A percentile compares a stretch with the other conserved stretches of the same genome.
Evolutionary conservation across 129 eudicot species (phyloP).

Genomic region (Ambrosia trifida): DNA sequence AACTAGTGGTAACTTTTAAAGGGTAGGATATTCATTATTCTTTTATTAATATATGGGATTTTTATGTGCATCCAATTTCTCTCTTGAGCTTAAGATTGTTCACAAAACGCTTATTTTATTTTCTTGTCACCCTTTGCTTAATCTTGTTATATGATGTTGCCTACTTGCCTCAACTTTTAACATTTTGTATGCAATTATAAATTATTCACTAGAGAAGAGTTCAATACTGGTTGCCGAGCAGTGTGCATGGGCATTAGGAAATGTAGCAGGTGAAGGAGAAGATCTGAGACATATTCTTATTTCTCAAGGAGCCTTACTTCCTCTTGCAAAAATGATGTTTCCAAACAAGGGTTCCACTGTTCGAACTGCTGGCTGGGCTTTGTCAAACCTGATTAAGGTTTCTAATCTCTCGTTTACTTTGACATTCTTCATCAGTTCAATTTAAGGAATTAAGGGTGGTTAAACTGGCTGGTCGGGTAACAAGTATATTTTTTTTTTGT

Average conservation of each 20-base stretch:
- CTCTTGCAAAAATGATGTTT: slow-evolving; percentile 95
- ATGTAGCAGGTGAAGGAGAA: slow-evolving; percentile 98
- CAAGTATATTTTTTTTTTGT: background rate
- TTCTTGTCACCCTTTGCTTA: no score
- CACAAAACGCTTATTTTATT: no score
- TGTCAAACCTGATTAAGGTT: slow-evolving; percentile 95
- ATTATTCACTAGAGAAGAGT: slow-evolving; percentile 67
- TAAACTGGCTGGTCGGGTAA: background rate
- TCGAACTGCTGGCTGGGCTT: slow-evolving; percentile 96
- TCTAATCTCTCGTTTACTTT: slow-evolving; percentile 10
- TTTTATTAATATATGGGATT: no score
- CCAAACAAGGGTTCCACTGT: slow-evolving; percentile 92
- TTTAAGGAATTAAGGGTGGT: background rate
- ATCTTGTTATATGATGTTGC: slow-evolving; percentile 5
- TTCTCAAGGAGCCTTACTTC: slow-evolving; percentile 83
- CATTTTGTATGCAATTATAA: slow-evolving; percentile 23
- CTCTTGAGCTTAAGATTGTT: no score
- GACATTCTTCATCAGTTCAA: slow-evolving; percentile 2
- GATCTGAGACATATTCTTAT: slow-evolving; percentile 74
- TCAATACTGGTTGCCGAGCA: slow-evolving; percentile 90
- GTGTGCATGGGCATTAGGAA: slow-evolving; percentile 99
- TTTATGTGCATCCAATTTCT: no score
- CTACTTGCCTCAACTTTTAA: slow-evolving; percentile 1
- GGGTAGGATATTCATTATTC: no score
- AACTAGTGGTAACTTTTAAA: no score